Conservation (phyloP, 2,329 filamentous ascomycete genomes). For the Aspergillus niger region DNA sequence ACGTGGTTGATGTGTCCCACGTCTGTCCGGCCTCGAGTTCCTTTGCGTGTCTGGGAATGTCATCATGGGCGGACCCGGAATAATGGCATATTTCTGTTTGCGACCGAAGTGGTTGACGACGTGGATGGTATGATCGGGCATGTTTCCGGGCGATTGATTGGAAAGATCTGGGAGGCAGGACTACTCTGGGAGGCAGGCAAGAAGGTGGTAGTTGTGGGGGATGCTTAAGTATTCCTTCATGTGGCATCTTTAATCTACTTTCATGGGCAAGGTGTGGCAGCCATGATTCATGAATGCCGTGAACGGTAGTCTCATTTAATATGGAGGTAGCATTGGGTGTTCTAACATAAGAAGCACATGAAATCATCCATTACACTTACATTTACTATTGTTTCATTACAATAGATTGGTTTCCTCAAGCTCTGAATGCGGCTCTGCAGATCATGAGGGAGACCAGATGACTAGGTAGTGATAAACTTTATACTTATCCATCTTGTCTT, state of each 20-base stretch:
- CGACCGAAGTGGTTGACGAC: background rate
- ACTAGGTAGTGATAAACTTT: too few species aligned
- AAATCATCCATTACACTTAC: too few species aligned
- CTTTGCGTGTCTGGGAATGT: background rate
- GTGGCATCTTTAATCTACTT: too few species aligned
- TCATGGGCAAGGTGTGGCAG: background rate
- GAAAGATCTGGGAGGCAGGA: background rate
- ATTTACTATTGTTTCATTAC: too few species aligned
- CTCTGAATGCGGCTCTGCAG: too few species aligned
- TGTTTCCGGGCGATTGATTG: background rate
- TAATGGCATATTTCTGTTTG: background rate
- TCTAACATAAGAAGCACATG: too few species aligned
- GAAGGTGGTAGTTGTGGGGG: background rate
- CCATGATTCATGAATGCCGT: background rate
- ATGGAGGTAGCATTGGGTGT: too few species aligned
- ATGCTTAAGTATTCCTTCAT: too few species aligned
- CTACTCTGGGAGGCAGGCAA: background rate
- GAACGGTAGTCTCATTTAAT: background rate
- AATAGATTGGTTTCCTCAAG: fast-evolving
- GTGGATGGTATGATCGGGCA: background rate
- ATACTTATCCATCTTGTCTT: too few species aligned
- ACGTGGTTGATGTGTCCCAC: background rate
- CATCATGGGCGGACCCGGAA: background rate
- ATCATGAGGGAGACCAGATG: too few species aligned
- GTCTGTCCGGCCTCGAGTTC: background rate